Conservation (phyloP, 345 rosid species). For the Hibiscus trionum region DNA sequence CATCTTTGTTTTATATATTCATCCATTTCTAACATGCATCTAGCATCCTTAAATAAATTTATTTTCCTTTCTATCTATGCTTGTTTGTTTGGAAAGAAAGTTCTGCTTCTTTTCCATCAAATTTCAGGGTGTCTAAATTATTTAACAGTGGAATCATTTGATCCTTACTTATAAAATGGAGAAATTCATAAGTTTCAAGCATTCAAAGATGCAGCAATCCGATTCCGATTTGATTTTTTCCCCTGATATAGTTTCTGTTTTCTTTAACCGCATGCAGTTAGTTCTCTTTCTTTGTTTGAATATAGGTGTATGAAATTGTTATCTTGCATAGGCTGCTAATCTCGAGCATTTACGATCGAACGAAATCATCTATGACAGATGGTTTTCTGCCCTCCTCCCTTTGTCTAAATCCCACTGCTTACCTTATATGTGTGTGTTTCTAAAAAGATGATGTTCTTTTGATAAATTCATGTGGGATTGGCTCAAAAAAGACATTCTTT, state of each 20-base stretch:
- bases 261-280: not conserved
- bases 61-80: not conserved
- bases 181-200: not conserved
- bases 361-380: not conserved
- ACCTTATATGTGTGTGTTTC: not conserved
- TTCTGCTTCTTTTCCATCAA: not conserved
- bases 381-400: not conserved
- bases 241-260: not conserved
- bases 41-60: not conserved
- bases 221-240: not conserved
- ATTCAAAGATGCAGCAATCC: slow-evolving; percentile 1
- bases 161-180: not conserved
- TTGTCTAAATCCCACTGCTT: not conserved
- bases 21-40: slow-evolving; percentile 1
- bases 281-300: not conserved
- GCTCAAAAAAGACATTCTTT: not conserved
- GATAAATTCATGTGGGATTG: not conserved
- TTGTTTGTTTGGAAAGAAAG: not conserved
- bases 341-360: not conserved
- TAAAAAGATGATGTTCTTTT: not conserved
- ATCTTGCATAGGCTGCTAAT: not conserved
- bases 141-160: not conserved
- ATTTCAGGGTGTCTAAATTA: not conserved
- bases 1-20: not conserved
- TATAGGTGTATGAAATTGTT: not conserved